Conservation (phyloP, 306 rosid species). For the Lithocarpus polystachyus region DNA sequence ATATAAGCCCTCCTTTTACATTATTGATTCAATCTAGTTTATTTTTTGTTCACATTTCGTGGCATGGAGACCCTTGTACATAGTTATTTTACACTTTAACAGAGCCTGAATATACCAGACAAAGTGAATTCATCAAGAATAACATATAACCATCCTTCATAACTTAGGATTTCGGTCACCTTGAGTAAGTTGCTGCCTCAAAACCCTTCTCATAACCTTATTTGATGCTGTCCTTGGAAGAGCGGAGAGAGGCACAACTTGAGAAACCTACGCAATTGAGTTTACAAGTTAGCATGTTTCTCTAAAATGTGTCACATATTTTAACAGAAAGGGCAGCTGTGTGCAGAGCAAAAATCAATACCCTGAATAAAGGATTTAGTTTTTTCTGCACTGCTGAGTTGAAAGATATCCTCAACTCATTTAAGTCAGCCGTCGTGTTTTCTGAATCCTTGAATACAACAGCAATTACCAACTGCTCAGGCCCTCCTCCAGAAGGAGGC, state of each 20-base stretch:
- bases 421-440: conserved; percentile 33
- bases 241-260: conserved; percentile 47
- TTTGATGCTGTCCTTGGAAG: conserved; percentile 95
- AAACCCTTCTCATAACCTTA: conserved; percentile 92
- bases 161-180: conserved; percentile 53
- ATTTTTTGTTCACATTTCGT: not conserved
- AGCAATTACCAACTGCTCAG: conserved; percentile 74
- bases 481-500: conserved; percentile 83
- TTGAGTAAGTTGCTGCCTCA: conserved; percentile 60
- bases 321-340: not conserved
- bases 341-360: conserved; percentile 32
- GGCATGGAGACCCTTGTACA: not conserved
- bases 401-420: conserved; percentile 51
- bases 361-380: conserved; percentile 88
- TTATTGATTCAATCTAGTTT: not conserved
- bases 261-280: conserved; percentile 59
- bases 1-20: not conserved
- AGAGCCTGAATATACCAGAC: not conserved
- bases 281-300: conserved; percentile 3
- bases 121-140: not conserved
- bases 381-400: conserved; percentile 86
- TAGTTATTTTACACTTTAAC: not conserved
- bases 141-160: conserved; percentile 15
- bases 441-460: conserved; percentile 59
- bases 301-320: not conserved